These are phyloP conservation scores for Pestalotiopsis sp. DNA, from an alignment of 2,329 filamentous ascomycete species.

Conservation along the genomic window DNA sequence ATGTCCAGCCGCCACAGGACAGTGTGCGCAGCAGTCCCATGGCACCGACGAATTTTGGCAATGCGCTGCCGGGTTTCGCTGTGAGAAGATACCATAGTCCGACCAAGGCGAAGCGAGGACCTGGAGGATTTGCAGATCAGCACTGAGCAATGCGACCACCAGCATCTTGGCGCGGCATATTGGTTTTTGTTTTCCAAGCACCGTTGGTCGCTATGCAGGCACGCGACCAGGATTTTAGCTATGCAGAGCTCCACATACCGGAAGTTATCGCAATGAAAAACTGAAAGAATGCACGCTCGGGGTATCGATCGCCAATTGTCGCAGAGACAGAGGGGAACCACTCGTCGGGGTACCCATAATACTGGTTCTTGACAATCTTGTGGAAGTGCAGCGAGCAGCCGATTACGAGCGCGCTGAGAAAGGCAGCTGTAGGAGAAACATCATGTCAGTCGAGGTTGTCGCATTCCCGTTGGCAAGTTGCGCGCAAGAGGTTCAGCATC, in stretches of 20 bases:
- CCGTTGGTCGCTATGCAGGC: not conserved
- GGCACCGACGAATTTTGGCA: constrained; percentile 80
- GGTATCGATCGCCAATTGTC: constrained; percentile 96
- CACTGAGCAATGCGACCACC: not conserved
- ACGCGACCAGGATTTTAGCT: not conserved
- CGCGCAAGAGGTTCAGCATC: not conserved
- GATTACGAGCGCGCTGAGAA: constrained; percentile 82
- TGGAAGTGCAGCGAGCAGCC: constrained; percentile 85
- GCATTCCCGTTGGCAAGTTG: not conserved
- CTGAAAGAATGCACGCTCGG: constrained; percentile 95
- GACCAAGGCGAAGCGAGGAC: constrained; percentile 88
- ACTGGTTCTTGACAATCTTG: constrained; percentile 98
- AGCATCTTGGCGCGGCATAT: not conserved
- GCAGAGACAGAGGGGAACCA: constrained; percentile 97
- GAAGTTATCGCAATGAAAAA: constrained; percentile 97
- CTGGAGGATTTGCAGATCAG: constrained; percentile 43
- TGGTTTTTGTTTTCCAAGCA: not conserved
- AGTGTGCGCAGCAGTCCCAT: constrained; percentile 86
- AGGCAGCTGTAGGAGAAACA: constrained; percentile 62
- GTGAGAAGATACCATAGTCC: constrained; percentile 92
- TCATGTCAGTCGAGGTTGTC: not conserved
- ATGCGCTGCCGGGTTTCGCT: constrained; percentile 69
- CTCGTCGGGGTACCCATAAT: constrained; percentile 91
- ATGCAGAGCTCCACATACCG: constrained; percentile 49
- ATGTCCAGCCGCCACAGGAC: constrained; percentile 97